Conservation (phyloP, 2,329 filamentous ascomycete genomes). For the Alternaria sp. region DNA sequence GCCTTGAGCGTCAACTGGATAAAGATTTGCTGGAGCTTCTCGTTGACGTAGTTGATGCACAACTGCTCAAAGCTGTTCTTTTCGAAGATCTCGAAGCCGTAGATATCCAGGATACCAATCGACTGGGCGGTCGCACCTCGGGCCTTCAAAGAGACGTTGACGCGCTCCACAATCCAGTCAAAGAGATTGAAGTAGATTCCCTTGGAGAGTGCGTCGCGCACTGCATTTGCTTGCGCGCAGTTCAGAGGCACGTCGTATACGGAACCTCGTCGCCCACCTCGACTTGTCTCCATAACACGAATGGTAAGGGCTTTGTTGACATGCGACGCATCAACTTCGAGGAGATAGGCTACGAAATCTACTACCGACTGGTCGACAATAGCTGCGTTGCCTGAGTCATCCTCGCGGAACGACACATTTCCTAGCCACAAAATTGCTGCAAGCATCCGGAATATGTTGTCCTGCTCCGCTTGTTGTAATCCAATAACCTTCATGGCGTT, state of each 20-base stretch:
- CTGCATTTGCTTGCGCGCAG: constrained; percentile 81
- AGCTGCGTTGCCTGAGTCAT: constrained; percentile 85
- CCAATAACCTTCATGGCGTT: constrained; percentile 96
- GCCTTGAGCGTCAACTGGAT: constrained; percentile 96
- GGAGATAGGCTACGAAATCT: constrained; percentile 90
- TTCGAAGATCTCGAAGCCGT: constrained; percentile 98
- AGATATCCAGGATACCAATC: constrained; percentile 97
- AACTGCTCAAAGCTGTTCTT: constrained; percentile 98
- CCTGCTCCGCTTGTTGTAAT: constrained; percentile 84
- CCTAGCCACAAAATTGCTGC: constrained; percentile 92
- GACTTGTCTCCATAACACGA: constrained; percentile 77
- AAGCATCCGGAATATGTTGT: constrained; percentile 95
- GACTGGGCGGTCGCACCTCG: constrained; percentile 77
- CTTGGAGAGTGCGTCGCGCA: constrained; percentile 89
- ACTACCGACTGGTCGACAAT: constrained; percentile 90
- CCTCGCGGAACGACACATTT: constrained; percentile 89
- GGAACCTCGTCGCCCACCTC: constrained; percentile 69
- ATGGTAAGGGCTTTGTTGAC: constrained; percentile 88
- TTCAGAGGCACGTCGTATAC: constrained; percentile 82
- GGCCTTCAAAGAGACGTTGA: constrained; percentile 87
- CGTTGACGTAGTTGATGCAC: constrained; percentile 99
- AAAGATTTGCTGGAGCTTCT: constrained; percentile 98
- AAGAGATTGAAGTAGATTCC: constrained; percentile 98
- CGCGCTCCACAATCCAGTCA: constrained; percentile 94
- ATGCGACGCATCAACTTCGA: constrained; percentile 82